Evolutionary conservation across 306 rosid genomes (phyloP).

Genomic region (Vigna trinervia): DNA sequence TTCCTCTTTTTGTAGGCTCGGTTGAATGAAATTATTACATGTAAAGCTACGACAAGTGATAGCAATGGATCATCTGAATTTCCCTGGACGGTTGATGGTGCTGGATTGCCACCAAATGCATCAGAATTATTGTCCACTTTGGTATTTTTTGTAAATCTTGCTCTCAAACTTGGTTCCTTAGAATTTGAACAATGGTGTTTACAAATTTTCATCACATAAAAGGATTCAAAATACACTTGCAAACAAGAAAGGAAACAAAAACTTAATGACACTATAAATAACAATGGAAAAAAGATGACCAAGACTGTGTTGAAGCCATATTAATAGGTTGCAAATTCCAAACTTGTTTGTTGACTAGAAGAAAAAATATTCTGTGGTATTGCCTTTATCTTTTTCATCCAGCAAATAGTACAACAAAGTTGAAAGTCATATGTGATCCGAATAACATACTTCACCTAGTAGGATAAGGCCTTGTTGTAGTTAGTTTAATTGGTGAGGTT

Average conservation of each 20-base stretch:
- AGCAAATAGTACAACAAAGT: too few species aligned
- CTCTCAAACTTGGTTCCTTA: constrained; percentile 20
- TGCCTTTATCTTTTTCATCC: too few species aligned
- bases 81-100: constrained; percentile 93
- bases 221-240: not conserved
- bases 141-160: constrained; percentile 58
- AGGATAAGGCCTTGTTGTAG: too few species aligned
- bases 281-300: too few species aligned
- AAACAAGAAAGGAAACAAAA: too few species aligned
- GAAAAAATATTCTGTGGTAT: too few species aligned
- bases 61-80: constrained; percentile 58
- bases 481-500: not conserved
- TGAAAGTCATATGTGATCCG: too few species aligned
- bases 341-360: too few species aligned
- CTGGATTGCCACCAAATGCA: constrained; percentile 83
- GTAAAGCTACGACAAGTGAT: constrained; percentile 51
- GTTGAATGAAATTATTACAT: constrained; percentile 78
- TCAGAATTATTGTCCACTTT: constrained; percentile 78
- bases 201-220: not conserved
- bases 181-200: not conserved
- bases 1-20: constrained; percentile 65
- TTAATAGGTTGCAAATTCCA: too few species aligned
- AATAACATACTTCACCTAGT: too few species aligned
- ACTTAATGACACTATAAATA: too few species aligned
- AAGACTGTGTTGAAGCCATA: too few species aligned